Evolutionary conservation across 1,284 basidiomycete genomes (phyloP), one percentile per base, ranked within the genome.

Genomic region (Ganoderma boninense): DNA sequence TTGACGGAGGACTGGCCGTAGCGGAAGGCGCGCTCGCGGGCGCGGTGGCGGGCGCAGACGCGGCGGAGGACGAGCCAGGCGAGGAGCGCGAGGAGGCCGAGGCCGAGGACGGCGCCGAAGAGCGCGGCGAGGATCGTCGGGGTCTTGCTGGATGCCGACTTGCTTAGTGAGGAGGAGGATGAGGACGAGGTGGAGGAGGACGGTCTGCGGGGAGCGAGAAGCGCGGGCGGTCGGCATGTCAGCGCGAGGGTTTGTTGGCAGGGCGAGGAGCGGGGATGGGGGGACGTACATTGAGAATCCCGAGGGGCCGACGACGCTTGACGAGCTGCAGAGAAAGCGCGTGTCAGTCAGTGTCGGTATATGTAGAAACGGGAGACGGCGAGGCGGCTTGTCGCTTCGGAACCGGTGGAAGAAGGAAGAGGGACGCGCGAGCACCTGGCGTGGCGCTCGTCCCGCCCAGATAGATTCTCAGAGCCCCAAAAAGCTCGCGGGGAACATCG

Each of bases 11-110:
- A 74, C 66, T 71, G 68, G 70, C 76, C 75, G 62, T 76, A 74
- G 61, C 73, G 73, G 71, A 77, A 77, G 43, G 61, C 64, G 69
- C 72, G 75, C 68, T 75, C 74, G 69, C 74, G 73, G 14, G 71
- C 65, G 65, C 72, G 73, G 44, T 61, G 69, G 32, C 62, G 65
- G 49, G 68, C 68, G 71, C 68, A 64, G n/a, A 69, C 38, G 54
- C 72, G 72, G 44, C 63, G 65, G 63, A 76, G 71, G 72, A 74
- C 6, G 66, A 62, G 56, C 69, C 69, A 76, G 29, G 62, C 42
- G 18, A 44, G 38, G 68, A 71, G 16, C 64, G 56, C 14, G 68
- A 74, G 40, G 62, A 76, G 67, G 0, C 62, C 68, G 69, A 76
- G 23, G 57, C 56, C 76, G 64, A 77, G 62, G 70, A 76, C 52